Percentiles rank a stretch among this genome's conserved stretches.
These are phyloP conservation scores for Tillandsia leiboldiana DNA, from an alignment of 176 grass and related monocot species.

Conservation along the genomic window DNA sequence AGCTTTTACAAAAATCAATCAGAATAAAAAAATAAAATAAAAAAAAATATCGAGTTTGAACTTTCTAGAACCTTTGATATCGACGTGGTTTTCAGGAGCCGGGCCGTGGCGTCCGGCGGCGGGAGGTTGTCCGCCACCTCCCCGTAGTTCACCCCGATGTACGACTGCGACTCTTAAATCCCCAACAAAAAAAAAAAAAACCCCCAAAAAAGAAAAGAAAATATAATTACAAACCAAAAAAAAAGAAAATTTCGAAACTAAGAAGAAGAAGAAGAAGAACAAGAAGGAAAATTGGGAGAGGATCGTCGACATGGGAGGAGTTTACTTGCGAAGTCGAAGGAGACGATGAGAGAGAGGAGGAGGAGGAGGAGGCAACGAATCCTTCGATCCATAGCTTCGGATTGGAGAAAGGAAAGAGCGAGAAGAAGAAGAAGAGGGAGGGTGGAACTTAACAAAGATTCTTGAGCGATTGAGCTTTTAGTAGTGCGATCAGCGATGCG, in stretches of 20 bases:
- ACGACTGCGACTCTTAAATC: conserved; percentile 40
- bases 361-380: conserved; percentile 12
- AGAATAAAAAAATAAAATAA: too few species aligned
- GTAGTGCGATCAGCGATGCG: not conserved
- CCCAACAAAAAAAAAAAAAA: not conserved
- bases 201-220: not conserved
- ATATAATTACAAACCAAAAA: not conserved
- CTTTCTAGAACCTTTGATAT: conserved; percentile 30
- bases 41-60: too few species aligned
- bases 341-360: conserved; percentile 22
- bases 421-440: not conserved
- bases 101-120: conserved; percentile 43
- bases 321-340: conserved; percentile 41
- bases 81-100: conserved; percentile 60
- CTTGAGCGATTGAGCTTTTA: not conserved
- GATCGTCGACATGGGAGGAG: not conserved
- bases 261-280: not conserved
- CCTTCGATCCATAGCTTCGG: not conserved
- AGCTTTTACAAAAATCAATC: too few species aligned
- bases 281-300: not conserved
- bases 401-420: not conserved
- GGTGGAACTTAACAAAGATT: not conserved
- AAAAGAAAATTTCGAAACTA: not conserved
- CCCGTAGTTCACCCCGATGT: conserved; percentile 91
- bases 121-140: conserved; percentile 96